Evolutionary conservation across 2,329 filamentous ascomycete genomes (phyloP), one percentile per base, ranked within the genome.

Genomic region (Epichloe sibirici): DNA sequence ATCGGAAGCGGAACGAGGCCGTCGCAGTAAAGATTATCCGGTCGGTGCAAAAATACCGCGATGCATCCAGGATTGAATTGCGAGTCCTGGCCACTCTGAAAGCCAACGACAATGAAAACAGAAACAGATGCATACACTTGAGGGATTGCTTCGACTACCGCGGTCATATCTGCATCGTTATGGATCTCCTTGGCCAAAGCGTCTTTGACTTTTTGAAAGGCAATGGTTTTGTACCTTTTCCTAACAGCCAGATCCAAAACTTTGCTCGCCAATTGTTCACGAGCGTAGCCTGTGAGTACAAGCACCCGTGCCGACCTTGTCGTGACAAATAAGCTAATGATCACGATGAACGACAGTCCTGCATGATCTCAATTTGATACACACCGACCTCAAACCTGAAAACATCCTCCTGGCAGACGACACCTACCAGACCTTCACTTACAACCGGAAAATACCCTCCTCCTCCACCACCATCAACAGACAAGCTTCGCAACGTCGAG

Each of bases 11-110:
- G 57, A 85, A 85, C 59, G 88, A 90, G 66, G 66, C 76, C 5
- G 94, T 95, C 40, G 93, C 93, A 37, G 89, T 98, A 69, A 98
- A 98, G 69, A 95, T 98, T 67, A 97, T 98, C 59, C 85, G 93
- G 60, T 96, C 93, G 1, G 93, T 98, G 12, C 93, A 95, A 65
- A 98, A 98, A 67, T 98, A 98, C 65, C 85, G 93, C 46, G 93
- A 98, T 71, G 93, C 93, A 38, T 95, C 88, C 8, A 82, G 90
- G 57, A 98, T 98, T 61, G 93, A 98, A 67, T 75, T 98, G 38
- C 82, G 93, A 55, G 93, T 98, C 4, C 74, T 98, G 12, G 90
- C 90, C 53, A 98, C 93, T 0, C 74, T 98, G 46, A 86, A 90
- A 58, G 87, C 87, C 44, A 97, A 97, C 66, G 93, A 98, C 66